These are phyloP conservation scores for Nemania abortiva DNA, from an alignment of 2,329 filamentous ascomycete genomes.

Conservation along the genomic window DNA sequence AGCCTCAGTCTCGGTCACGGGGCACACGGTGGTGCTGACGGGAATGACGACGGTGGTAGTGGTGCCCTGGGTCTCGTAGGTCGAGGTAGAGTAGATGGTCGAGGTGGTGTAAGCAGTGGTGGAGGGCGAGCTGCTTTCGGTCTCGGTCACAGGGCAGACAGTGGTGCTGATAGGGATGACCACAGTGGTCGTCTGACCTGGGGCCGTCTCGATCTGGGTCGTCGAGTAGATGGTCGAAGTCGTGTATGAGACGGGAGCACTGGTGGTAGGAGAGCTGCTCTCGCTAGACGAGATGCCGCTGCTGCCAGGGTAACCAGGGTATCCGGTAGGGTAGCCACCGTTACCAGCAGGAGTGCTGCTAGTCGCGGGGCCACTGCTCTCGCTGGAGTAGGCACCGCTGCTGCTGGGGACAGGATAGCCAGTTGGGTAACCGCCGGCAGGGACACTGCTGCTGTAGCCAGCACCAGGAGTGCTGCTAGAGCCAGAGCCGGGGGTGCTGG, in stretches of 20 bases:
- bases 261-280: slow-evolving; percentile 23
- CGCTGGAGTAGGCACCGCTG: slow-evolving; percentile 3
- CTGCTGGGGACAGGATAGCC: slow-evolving; percentile 10
- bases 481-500: slow-evolving; percentile 1
- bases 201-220: slow-evolving; percentile 43
- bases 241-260: slow-evolving; percentile 39
- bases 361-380: slow-evolving; percentile 1
- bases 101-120: slow-evolving; percentile 47
- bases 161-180: slow-evolving; percentile 47
- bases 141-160: slow-evolving; percentile 37
- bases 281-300: slow-evolving; percentile 13
- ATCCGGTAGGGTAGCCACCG: slow-evolving; percentile 27
- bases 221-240: slow-evolving; percentile 53
- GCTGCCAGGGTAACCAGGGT: slow-evolving; percentile 23
- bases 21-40: slow-evolving; percentile 46
- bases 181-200: slow-evolving; percentile 44
- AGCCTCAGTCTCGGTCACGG: slow-evolving; percentile 35
- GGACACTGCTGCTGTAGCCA: slow-evolving; percentile 17
- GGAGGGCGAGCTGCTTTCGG: slow-evolving; percentile 31
- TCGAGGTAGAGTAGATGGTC: slow-evolving; percentile 49
- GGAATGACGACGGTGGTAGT: slow-evolving; percentile 44
- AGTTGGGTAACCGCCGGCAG: background rate
- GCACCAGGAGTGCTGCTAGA: slow-evolving; percentile 6
- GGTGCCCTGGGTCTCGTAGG: slow-evolving; percentile 40
- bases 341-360: background rate